Conservation (phyloP, 768 basidiomycete species). For the Lactarius sanguifluus region DNA sequence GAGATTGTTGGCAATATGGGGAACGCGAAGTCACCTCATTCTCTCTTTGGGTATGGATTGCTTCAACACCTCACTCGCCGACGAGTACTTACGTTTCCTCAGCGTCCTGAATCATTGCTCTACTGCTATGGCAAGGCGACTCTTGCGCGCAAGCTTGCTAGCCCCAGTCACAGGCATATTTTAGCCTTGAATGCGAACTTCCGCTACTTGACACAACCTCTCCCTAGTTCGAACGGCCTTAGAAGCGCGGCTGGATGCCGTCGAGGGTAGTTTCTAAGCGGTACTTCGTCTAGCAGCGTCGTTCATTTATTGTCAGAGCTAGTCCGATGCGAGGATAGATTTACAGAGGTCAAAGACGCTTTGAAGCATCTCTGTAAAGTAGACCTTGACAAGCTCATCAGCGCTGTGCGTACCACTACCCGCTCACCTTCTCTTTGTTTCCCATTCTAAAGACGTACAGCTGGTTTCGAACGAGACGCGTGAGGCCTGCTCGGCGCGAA, state of each 20-base stretch:
- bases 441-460: conserved; percentile 40
- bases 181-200: background rate
- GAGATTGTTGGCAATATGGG: conserved; percentile 83
- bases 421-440: background rate
- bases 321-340: conserved; percentile 71
- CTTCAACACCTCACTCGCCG: background rate
- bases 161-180: conserved; percentile 73
- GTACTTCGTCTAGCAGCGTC: background rate
- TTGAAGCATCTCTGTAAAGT: conserved; percentile 72
- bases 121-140: conserved; percentile 86
- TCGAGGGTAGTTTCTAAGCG: conserved; percentile 56
- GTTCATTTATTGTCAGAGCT: conserved; percentile 51
- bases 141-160: conserved; percentile 76
- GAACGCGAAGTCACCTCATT: conserved; percentile 64
- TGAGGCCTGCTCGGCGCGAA: conserved; percentile 53
- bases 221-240: conserved; percentile 59
- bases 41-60: conserved; percentile 68
- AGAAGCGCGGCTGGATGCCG: conserved; percentile 81
- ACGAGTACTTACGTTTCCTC: conserved; percentile 5
- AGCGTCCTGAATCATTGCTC: conserved; percentile 78
- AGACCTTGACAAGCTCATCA: conserved; percentile 87
- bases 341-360: conserved; percentile 63
- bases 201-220: background rate
- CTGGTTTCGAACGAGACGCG: conserved; percentile 64
- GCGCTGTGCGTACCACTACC: conserved; percentile 45